Evolutionary conservation across 306 rosid genomes (phyloP).

Genomic region (Medicago truncatula): MtrunA17r5.0-ANR NC_053048.1:383501-384000

Average conservation of each 20-base stretch:
- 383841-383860: conserved; percentile 68
- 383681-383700: conserved; percentile 35
- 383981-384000: conserved; percentile 26
- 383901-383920: conserved; percentile 55
- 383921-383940: background rate
- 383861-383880: conserved; percentile 69
- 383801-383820: conserved; percentile 72
- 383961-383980: conserved; percentile 13
- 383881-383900: conserved; percentile 54
- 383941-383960: conserved; percentile 23
- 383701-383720: conserved; percentile 4
- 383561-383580: conserved; percentile 22
- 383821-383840: conserved; percentile 69
- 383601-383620: conserved; percentile 16
- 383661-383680: no score
- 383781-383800: conserved; percentile 79
- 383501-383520: conserved; percentile 28
- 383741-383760: conserved; percentile 99
- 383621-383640: conserved; percentile 36
- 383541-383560: conserved; percentile 9
- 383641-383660: conserved; percentile 37
- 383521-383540: conserved; percentile 27
- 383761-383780: conserved; percentile 80
- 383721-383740: conserved; percentile 38
- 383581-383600: conserved; percentile 17